These are phyloP conservation scores for Bryopsis sp. DNA, from an alignment of 139 green algal species.

Conservation along the genomic window DNA sequence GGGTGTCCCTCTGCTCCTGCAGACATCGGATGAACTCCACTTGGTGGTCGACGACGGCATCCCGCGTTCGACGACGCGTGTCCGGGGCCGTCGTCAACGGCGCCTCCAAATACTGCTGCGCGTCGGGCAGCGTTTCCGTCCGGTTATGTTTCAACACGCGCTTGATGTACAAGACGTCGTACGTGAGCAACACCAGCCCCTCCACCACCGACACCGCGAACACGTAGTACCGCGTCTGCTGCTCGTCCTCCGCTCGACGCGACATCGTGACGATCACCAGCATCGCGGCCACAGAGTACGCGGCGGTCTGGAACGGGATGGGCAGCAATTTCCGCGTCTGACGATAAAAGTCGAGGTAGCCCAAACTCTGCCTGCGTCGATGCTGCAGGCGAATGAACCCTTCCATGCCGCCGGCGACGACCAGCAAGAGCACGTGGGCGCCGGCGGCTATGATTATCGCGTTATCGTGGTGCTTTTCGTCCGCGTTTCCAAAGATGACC, in stretches of 20 bases:
- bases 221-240: background rate
- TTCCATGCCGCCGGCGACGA: slow-evolving; percentile 9
- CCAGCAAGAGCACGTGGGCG: slow-evolving; percentile 6
- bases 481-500: background rate
- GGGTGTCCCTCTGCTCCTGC: background rate
- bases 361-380: slow-evolving; percentile 7
- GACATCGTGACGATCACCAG: background rate
- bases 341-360: slow-evolving; percentile 13
- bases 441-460: background rate
- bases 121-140: background rate
- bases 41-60: slow-evolving; percentile 13
- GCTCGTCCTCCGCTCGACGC: background rate
- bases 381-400: slow-evolving; percentile 2
- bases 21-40: slow-evolving; percentile 9
- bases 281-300: slow-evolving; percentile 11
- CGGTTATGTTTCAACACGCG: slow-evolving; percentile 13
- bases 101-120: background rate
- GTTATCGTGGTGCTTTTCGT: background rate
- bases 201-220: slow-evolving; percentile 3
- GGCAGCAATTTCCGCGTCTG: slow-evolving; percentile 2
- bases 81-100: slow-evolving; percentile 2
- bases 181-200: background rate
- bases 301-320: slow-evolving; percentile 17
- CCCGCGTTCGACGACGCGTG: background rate
- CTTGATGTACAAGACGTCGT: slow-evolving; percentile 10